phyloP scores from a whole-genome alignment of 768 basidiomycete genomes.

The Holtermannia corniformis region DNA sequence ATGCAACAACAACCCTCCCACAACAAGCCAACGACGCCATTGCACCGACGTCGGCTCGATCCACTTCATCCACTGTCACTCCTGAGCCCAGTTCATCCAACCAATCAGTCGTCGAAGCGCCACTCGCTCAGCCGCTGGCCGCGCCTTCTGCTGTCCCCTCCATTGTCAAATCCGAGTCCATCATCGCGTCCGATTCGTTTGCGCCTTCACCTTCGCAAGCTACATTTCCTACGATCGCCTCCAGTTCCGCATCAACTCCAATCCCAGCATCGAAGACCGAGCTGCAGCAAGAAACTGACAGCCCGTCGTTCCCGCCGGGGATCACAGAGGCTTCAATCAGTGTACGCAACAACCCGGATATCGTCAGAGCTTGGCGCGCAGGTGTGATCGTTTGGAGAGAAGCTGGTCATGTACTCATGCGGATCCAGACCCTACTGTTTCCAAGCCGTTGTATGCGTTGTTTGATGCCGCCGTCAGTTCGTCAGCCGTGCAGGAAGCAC shows the following conservation, averaged over 20 bases:
- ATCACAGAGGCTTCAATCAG: slow-evolving; percentile 25
- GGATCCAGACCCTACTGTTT: slow-evolving; percentile 18
- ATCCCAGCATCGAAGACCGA: too few relatives aligned
- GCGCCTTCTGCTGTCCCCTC: too few relatives aligned
- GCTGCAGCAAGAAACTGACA: too few relatives aligned
- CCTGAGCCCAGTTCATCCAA: neutral
- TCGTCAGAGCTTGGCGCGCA: slow-evolving; percentile 24
- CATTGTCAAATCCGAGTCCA: neutral
- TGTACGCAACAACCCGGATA: slow-evolving; percentile 24
- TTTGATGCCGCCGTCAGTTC: slow-evolving; percentile 66
- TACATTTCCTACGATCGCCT: too few relatives aligned
- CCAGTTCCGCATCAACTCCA: too few relatives aligned
- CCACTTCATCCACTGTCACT: neutral
- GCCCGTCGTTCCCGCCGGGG: slow-evolving; percentile 30
- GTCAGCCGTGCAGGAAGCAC: slow-evolving; percentile 68
- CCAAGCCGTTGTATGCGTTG: slow-evolving; percentile 60
- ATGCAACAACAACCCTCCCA: too few relatives aligned
- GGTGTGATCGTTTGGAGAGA: slow-evolving; percentile 15
- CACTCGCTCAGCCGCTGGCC: neutral
- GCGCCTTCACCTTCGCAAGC: slow-evolving; percentile 4
- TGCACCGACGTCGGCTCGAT: neutral
- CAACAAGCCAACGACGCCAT: too few relatives aligned
- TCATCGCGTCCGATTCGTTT: neutral
- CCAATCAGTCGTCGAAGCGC: slow-evolving; percentile 1
- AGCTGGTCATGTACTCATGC: neutral